Conservation (phyloP, 768 basidiomycete species). For the Clathrus columnatus region DNA sequence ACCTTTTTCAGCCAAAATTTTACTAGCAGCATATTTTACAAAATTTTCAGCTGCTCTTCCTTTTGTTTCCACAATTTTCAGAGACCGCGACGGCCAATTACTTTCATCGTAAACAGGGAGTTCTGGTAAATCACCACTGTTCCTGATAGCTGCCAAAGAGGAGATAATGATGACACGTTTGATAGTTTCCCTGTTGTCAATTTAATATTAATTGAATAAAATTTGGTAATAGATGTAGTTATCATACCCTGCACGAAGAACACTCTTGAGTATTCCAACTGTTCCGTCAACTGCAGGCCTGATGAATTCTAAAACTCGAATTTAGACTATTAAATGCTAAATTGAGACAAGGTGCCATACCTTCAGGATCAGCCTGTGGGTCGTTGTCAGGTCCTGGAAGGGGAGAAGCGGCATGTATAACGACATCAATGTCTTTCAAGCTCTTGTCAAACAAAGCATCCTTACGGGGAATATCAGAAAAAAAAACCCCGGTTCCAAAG, state of each 20-base stretch:
- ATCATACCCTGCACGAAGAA: constrained; percentile 38
- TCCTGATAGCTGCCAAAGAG: constrained; percentile 34
- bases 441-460: constrained; percentile 42
- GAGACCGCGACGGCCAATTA: constrained; percentile 53
- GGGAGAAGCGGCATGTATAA: constrained; percentile 38
- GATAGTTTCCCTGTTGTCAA: constrained; percentile 24
- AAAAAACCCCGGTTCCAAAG: not conserved
- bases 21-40: constrained; percentile 52
- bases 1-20: constrained; percentile 58
- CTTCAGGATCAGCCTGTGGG: constrained; percentile 12
- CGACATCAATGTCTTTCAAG: constrained; percentile 40
- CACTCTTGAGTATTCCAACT: constrained; percentile 41
- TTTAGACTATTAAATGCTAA: not conserved
- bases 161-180: constrained; percentile 66
- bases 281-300: constrained; percentile 37
- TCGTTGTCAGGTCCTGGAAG: too few species aligned
- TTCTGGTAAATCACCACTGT: constrained; percentile 17
- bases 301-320: constrained; percentile 22
- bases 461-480: constrained; percentile 20
- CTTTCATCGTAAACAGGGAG: constrained; percentile 33
- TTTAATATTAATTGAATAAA: too few species aligned
- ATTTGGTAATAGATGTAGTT: constrained; percentile 26
- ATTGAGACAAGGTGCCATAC: constrained; percentile 4
- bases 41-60: constrained; percentile 33
- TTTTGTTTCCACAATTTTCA: constrained; percentile 36